phyloP scores from a whole-genome alignment of 306 rosid genomes.

The Cicer bijugum region DNA sequence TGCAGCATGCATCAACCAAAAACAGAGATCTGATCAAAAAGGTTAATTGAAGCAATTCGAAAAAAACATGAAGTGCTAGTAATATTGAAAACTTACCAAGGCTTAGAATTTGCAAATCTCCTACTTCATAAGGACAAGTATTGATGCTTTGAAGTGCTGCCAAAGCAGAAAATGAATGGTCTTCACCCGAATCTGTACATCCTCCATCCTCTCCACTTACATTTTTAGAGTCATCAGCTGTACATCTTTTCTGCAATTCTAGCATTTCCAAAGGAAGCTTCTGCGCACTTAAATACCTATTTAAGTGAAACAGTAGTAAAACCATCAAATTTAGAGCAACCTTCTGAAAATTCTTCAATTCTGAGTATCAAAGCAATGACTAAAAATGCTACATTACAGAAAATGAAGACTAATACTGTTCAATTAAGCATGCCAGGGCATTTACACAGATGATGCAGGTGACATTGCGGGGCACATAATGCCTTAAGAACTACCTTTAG shows the following conservation, averaged over 20 bases:
- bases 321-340: constrained; percentile 43
- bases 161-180: constrained; percentile 31
- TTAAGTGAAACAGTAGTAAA: constrained; percentile 45
- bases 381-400: constrained; percentile 32
- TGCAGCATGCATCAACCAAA: constrained; percentile 20
- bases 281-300: constrained; percentile 83
- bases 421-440: neutral
- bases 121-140: constrained; percentile 68
- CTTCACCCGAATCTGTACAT: constrained; percentile 76
- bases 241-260: constrained; percentile 71
- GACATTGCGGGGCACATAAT: neutral
- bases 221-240: constrained; percentile 60
- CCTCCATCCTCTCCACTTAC: constrained; percentile 76
- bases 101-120: constrained; percentile 77
- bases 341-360: constrained; percentile 29
- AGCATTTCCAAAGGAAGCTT: constrained; percentile 89
- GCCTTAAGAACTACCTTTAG: constrained; percentile 29
- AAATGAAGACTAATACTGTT: neutral
- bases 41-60: constrained; percentile 10
- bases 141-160: constrained; percentile 49
- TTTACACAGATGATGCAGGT: constrained; percentile 14
- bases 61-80: constrained; percentile 32
- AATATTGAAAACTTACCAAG: constrained; percentile 62
- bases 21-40: neutral
- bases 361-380: constrained; percentile 19